Conservation (phyloP, 345 rosid genomes). For the Eucalyptus paniculata region DNA sequence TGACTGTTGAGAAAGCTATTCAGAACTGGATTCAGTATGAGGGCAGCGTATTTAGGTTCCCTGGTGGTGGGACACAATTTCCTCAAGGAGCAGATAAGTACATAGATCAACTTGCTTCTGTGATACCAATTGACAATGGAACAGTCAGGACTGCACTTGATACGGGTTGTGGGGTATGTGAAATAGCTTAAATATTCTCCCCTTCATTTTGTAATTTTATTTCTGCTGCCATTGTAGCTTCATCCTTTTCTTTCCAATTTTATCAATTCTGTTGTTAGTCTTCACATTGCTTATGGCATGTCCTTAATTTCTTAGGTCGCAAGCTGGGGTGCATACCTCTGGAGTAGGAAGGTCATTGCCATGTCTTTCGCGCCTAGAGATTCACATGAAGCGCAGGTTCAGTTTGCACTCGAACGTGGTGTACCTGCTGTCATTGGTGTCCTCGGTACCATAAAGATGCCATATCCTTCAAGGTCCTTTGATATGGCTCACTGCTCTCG, state of each 20-base stretch:
- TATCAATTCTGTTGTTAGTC: background rate
- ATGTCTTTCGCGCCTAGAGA: constrained; percentile 99
- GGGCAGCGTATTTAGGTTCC: constrained; percentile 91
- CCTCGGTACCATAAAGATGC: constrained; percentile 85
- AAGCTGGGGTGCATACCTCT: constrained; percentile 95
- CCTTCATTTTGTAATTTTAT: background rate
- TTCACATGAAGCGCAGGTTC: constrained; percentile 98
- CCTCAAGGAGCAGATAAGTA: constrained; percentile 99
- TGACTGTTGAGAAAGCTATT: constrained; percentile 98
- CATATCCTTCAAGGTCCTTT: constrained; percentile 86
- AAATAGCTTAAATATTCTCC: background rate
- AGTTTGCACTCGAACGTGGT: constrained; percentile 98
- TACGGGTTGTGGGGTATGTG: constrained; percentile 97
- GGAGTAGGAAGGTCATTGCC: constrained; percentile 91
- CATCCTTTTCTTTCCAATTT: background rate
- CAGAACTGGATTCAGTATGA: constrained; percentile 99
- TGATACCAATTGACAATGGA: constrained; percentile 80
- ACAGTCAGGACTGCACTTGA: constrained; percentile 94
- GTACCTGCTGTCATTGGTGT: constrained; percentile 99
- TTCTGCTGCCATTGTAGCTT: background rate
- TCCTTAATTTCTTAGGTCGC: constrained; percentile 53
- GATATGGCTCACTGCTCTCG: constrained; percentile 99
- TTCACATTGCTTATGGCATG: background rate
- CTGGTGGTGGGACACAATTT: constrained; percentile 98
- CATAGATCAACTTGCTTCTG: constrained; percentile 88